Evolutionary conservation across 1,139 yeast species (phyloP), one percentile per base, ranked within the genome.

Genomic region (Eremothecium cymbalariae): DNA sequence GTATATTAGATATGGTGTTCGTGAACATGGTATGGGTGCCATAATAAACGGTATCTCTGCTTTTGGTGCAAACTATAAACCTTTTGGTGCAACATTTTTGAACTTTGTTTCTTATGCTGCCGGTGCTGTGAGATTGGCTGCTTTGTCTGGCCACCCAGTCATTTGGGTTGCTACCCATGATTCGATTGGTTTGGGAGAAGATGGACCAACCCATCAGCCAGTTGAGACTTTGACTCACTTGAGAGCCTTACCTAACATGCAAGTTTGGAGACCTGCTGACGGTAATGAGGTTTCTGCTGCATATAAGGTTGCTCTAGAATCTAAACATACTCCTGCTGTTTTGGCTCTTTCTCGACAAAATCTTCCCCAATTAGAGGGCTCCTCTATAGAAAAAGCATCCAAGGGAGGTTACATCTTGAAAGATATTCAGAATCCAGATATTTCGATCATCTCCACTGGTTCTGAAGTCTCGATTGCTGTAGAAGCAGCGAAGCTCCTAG

Each of bases 21-120:
- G 99, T 68, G 99, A 90, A 71, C 98, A 93, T 68, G 98, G 86
- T 65, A 88, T 90, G 97, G 96, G 96, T 68, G 97, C 97, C 49
- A 83, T 90, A 62, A 76, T 90, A 79, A 90, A 93, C 66, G 99
- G 99, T 78, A 82, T 90, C 55, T 74, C 93, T 48, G 96, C 96
- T 34, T 93, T 71, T 59, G 98, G 98, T 67, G 84, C 83, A 48
- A 85, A 85, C 72, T 78, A 73, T 72, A 83, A 80, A 66, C 82
- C 88, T 53, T 88, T 78, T 68, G 96, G 95, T 64, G 98, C 95
- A 67, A 90, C 99, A 57, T 90, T 90, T 86, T 74, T 90, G 64
- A 90, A 93, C 77, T 90, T 90, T 56, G 97, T 93, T 45, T 86
- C 97, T 7, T 90, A 90, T 62, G 98, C 95, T 46, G 80, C 96